phyloP scores from a whole-genome alignment of 2,329 filamentous ascomycete species.

The Sporothrix variecibatus region DNA sequence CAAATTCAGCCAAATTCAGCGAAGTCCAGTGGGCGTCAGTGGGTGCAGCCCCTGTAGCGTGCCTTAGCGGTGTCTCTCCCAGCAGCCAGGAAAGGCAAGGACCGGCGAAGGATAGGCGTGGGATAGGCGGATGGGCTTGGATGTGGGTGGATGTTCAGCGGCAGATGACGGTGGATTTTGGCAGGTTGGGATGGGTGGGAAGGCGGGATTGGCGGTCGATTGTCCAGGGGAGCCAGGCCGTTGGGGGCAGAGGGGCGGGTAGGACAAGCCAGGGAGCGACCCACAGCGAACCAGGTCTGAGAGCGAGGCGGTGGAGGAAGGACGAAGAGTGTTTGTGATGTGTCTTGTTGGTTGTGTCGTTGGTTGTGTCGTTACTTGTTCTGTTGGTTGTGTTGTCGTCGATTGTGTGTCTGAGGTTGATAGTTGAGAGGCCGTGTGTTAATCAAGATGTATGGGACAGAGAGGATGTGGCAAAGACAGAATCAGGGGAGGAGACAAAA shows the following conservation, averaged over 20 bases:
- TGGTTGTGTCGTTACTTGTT: too few relatives aligned
- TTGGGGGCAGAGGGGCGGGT: constrained; percentile 10
- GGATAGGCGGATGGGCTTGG: neutral
- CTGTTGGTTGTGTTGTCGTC: neutral
- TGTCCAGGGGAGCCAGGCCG: neutral
- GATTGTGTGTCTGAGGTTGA: constrained; percentile 1
- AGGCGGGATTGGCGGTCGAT: neutral
- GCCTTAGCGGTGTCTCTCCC: constrained; percentile 18
- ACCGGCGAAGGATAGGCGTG: neutral
- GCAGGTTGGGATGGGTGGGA: neutral
- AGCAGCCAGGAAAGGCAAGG: constrained; percentile 3
- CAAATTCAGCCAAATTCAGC: neutral
- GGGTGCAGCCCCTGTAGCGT: constrained; percentile 16
- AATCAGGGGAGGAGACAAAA: neutral
- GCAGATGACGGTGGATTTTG: neutral
- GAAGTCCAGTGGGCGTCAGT: neutral
- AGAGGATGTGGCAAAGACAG: neutral
- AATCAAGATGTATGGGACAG: neutral
- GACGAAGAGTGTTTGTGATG: neutral
- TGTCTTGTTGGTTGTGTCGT: neutral
- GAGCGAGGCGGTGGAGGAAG: neutral
- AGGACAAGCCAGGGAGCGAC: neutral
- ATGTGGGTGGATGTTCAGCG: neutral
- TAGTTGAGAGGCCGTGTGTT: neutral
- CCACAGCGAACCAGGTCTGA: constrained; percentile 4